These are phyloP conservation scores for Leishmania amazonensis DNA, from an alignment of 208 protist genomes.

Conservation along the genomic window DNA sequence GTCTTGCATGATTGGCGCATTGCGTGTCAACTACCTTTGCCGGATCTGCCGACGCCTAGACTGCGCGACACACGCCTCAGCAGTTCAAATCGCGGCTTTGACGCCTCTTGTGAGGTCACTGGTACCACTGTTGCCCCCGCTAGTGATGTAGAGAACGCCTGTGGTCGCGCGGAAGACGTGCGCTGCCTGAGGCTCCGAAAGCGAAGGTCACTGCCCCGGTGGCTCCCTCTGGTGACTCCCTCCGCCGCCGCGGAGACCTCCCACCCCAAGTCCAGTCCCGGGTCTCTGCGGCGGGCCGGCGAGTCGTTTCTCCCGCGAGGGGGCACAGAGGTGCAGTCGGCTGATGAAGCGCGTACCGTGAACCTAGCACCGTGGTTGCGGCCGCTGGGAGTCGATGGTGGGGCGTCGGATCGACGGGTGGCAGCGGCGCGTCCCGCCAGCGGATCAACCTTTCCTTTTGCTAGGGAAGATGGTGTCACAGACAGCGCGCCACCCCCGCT, in stretches of 20 bases:
- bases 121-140: not conserved
- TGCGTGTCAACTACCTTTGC: not conserved
- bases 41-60: not conserved
- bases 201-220: not conserved
- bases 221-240: not conserved
- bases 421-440: not conserved
- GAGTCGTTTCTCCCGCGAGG: not conserved
- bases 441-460: not conserved
- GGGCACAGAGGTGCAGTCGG: not conserved
- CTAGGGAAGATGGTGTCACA: not conserved
- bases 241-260: not conserved
- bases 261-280: not conserved
- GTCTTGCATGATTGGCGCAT: not conserved
- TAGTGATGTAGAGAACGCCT: not conserved
- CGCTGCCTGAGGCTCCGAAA: not conserved
- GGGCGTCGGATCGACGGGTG: not conserved
- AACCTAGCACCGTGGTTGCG: not conserved
- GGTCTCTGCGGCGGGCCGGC: not conserved
- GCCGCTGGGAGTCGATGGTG: not conserved
- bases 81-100: slow-evolving; percentile 19
- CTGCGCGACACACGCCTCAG: slow-evolving; percentile 18
- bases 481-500: not conserved
- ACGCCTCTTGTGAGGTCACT: slow-evolving; percentile 8
- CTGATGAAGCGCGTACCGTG: not conserved
- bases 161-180: not conserved